Percentiles rank a stretch among this genome's conserved stretches.
Conservation (phyloP, 140 eudicot species). For the Anethum foeniculum region DNA sequence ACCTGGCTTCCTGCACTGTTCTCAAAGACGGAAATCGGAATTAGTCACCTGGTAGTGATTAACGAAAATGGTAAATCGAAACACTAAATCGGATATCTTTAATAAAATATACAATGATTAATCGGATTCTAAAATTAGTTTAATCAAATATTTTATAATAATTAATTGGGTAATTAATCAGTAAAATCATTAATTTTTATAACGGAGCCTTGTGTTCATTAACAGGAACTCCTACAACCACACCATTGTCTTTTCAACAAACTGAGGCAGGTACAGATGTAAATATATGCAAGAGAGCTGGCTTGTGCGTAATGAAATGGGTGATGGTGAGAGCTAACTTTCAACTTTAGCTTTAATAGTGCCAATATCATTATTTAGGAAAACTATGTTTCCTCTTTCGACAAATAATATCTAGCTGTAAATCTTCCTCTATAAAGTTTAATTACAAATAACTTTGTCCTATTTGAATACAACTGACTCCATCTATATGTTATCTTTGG, state of each 20-base stretch:
- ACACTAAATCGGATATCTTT: too few species aligned
- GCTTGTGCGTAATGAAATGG: not conserved
- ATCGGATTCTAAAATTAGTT: too few species aligned
- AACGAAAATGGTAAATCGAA: too few species aligned
- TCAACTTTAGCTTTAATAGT: not conserved
- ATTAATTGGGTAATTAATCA: too few species aligned
- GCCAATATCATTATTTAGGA: constrained; percentile 11
- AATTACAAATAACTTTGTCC: not conserved
- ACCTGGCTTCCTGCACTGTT: too few species aligned
- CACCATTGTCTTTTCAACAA: not conserved
- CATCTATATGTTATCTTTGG: not conserved
- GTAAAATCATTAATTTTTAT: too few species aligned
- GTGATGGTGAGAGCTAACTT: constrained; percentile 8
- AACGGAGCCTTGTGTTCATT: not conserved
- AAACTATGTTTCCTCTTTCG: constrained; percentile 10
- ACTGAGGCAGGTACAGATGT: not conserved
- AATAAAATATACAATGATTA: too few species aligned
- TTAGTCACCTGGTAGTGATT: too few species aligned
- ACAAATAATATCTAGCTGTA: not conserved
- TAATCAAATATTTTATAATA: too few species aligned
- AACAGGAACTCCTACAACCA: not conserved
- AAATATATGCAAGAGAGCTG: not conserved
- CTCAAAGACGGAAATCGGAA: too few species aligned
- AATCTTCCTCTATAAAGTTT: not conserved
- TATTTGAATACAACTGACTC: not conserved